Base-by-base conservation (phyloP, 371 early-diverging fungal species). In the Apophysomyces trapeziformis region DNA sequence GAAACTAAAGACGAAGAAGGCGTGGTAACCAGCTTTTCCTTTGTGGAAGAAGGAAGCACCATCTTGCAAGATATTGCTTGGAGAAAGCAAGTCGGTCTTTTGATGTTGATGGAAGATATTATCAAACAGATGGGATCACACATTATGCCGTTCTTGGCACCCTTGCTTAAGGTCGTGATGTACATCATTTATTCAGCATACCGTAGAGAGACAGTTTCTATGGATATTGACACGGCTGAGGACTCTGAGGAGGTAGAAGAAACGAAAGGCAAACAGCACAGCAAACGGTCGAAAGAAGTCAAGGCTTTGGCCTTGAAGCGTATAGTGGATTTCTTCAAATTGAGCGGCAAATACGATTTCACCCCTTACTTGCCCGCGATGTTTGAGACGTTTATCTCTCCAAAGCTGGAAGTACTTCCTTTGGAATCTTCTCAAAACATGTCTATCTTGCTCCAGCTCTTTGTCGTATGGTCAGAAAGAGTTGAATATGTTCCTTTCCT, bases 401-500 rank as follows among this genome's bases (percentile, higher is more conserved):
- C 90, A 14, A 89, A 95, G 26, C 65, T 99, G n/a, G 74, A 81
- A 18, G 85, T 76, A 7, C 74, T 98, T 35, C 85, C 85, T 16
- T 70, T 73, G 7, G 98, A 98, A 67, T 93, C 92, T 69, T 90
- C 95, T 1, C 96, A 97, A 71, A 86, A 90, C 45, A 84, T 94
- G 1, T 90, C 94, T 1, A 85, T 92, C 0, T 73, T 96, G 7
- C 72, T 96, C 75, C 87, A 88, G 50, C 74, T 99, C 46, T 86
- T 98, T 57, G 73, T 74, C 4, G 75, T 88, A 4, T 97, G 97
- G 97, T 77, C 95, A 2, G 77, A 80, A 39, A 78, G 87, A 46
- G 68, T 69, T 14, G 70, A 79, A 4, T 94, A 94, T 74, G 77
- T 87, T 0, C 11, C 69, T 1, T 95, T 83, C 72, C 80, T 97